Conservation (phyloP, 1,139 yeast species). For the Candida mesenterica region DNA sequence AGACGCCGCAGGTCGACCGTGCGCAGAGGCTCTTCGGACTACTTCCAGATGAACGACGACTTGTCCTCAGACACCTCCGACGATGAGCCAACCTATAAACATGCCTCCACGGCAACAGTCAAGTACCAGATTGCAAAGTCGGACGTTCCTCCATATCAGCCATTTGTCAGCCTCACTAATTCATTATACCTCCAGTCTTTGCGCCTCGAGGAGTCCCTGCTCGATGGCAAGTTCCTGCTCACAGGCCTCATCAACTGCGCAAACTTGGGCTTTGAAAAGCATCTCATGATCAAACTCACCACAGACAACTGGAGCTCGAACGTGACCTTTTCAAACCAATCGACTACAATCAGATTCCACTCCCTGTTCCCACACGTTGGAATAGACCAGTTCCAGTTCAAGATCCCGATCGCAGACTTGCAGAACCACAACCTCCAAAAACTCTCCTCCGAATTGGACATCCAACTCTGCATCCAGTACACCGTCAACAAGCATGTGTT, state of each 20-base stretch:
- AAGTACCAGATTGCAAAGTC: constrained; percentile 13
- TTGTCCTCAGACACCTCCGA: constrained; percentile 18
- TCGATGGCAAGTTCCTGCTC: constrained; percentile 8
- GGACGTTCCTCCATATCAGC: constrained; percentile 13
- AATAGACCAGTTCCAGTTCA: constrained; percentile 40
- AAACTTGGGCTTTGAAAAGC: constrained; percentile 41
- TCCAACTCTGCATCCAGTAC: constrained; percentile 22
- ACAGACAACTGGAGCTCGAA: constrained; percentile 38
- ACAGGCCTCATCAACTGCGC: constrained; percentile 35
- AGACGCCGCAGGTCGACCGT: neutral
- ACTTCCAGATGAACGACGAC: constrained; percentile 18
- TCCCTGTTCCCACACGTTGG: constrained; percentile 25
- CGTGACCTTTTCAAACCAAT: constrained; percentile 26
- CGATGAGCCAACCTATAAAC: constrained; percentile 15
- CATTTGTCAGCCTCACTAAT: constrained; percentile 7
- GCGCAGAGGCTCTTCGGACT: constrained; percentile 8
- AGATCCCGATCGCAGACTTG: constrained; percentile 31
- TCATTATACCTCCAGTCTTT: constrained; percentile 9
- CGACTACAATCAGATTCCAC: constrained; percentile 19
- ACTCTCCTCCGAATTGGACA: constrained; percentile 10
- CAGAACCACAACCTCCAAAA: constrained; percentile 11
- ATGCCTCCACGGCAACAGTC: constrained; percentile 4
- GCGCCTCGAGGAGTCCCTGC: constrained; percentile 6
- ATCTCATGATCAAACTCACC: constrained; percentile 34
- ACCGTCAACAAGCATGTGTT: constrained; percentile 15